Evolutionary conservation across 371 early-diverging fungal genomes (phyloP).

Genomic region (Aphelidium insulamus): DNA sequence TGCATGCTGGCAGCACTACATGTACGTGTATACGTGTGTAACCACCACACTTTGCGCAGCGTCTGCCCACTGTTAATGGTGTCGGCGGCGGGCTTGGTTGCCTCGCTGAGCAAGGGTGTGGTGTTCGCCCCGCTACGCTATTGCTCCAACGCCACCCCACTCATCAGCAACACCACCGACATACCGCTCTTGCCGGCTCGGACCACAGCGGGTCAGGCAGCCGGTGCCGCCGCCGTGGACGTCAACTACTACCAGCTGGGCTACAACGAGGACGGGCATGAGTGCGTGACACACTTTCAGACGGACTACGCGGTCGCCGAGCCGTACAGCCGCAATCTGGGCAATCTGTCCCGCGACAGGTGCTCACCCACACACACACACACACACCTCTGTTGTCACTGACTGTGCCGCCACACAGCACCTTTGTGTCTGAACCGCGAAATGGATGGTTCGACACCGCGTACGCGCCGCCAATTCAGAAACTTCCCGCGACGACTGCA

Average conservation of each 20-base stretch:
- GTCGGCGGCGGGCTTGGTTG: conserved; percentile 18
- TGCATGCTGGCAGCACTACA: too few relatives aligned
- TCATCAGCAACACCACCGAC: conserved; percentile 1
- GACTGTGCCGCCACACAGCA: too few relatives aligned
- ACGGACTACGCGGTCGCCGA: background rate
- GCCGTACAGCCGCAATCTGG: background rate
- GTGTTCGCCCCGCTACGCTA: conserved; percentile 8
- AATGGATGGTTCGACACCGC: too few relatives aligned
- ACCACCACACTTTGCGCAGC: too few relatives aligned
- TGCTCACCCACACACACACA: too few relatives aligned
- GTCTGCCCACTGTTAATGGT: conserved; percentile 32
- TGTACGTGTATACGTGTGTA: too few relatives aligned
- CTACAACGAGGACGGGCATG: background rate
- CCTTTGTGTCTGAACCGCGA: too few relatives aligned
- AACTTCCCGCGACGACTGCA: too few relatives aligned
- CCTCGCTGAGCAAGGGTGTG: conserved; percentile 12
- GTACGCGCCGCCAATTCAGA: too few relatives aligned
- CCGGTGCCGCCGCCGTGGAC: background rate
- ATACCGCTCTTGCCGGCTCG: background rate
- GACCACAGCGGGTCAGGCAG: background rate
- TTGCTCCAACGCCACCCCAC: conserved; percentile 5
- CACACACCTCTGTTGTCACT: too few relatives aligned
- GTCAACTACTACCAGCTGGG: conserved; percentile 1
- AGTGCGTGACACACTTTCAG: background rate
- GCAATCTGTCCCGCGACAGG: background rate